Conservation (phyloP, 768 basidiomycete genomes). For the Xerocomellus amylosporus region DNA sequence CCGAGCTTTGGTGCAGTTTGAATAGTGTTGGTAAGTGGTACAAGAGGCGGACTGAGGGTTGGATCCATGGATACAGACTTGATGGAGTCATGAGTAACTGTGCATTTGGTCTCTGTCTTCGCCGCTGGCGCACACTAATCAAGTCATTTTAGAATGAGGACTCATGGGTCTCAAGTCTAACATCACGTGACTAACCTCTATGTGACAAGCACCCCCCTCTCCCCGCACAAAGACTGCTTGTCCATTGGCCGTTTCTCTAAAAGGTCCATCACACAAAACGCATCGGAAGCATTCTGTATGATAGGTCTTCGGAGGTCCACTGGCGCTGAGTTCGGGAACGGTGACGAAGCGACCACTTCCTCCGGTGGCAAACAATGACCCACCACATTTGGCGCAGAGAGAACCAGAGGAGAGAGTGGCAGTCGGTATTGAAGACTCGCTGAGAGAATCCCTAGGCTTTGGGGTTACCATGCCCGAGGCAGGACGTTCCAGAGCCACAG, state of each 20-base stretch:
- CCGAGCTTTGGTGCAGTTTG: slow-evolving; percentile 6
- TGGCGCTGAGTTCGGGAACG: slow-evolving; percentile 50
- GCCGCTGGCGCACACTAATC: slow-evolving; percentile 45
- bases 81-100: slow-evolving; percentile 1
- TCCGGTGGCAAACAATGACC: slow-evolving; percentile 53
- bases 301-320: slow-evolving; percentile 54
- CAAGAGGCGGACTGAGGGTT: slow-evolving; percentile 18
- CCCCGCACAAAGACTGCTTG: slow-evolving; percentile 71
- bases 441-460: slow-evolving; percentile 24
- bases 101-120: slow-evolving; percentile 19
- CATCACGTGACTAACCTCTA: slow-evolving; percentile 40
- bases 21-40: slow-evolving; percentile 19
- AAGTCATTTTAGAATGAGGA: slow-evolving; percentile 6
- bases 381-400: slow-evolving; percentile 59
- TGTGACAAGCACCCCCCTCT: slow-evolving; percentile 64
- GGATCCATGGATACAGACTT: slow-evolving; percentile 14
- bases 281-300: slow-evolving; percentile 79
- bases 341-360: slow-evolving; percentile 69
- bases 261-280: slow-evolving; percentile 56
- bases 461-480: slow-evolving; percentile 29
- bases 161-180: not conserved
- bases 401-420: slow-evolving; percentile 39
- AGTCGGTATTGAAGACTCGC: slow-evolving; percentile 28
- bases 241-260: slow-evolving; percentile 59
- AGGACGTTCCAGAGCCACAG: slow-evolving; percentile 9